Conservation (phyloP, 129 eudicot genomes). For the Sambucus nigra region DNA sequence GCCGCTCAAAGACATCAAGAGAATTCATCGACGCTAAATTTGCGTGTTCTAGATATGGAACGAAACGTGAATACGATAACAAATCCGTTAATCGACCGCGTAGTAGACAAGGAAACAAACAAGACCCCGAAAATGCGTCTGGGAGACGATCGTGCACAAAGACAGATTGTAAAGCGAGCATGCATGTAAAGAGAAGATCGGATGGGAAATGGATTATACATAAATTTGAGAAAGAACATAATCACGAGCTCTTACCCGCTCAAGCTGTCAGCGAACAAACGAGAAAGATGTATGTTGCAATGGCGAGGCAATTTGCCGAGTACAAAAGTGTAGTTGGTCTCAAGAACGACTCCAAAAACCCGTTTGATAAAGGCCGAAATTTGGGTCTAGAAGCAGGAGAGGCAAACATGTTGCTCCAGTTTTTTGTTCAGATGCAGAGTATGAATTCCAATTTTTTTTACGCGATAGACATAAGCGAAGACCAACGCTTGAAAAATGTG, state of each 20-base stretch:
- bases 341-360: conserved; percentile 46
- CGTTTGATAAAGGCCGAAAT: conserved; percentile 55
- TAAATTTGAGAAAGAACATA: conserved; percentile 79
- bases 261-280: conserved; percentile 98
- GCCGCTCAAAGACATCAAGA: conserved; percentile 78
- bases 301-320: conserved; percentile 94
- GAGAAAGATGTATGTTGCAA: conserved; percentile 85
- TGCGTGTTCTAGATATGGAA: conserved; percentile 95
- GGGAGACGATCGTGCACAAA: conserved; percentile 78
- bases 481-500: conserved; percentile 61
- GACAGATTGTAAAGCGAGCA: conserved; percentile 93
- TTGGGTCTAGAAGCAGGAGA: conserved; percentile 62
- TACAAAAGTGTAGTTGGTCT: conserved; percentile 78
- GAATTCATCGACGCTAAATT: conserved; percentile 94
- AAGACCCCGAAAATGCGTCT: conserved; percentile 71
- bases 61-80: conserved; percentile 77
- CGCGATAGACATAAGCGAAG: conserved; percentile 76
- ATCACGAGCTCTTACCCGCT: conserved; percentile 91
- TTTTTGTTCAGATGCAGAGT: conserved; percentile 67
- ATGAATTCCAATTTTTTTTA: conserved; percentile 83
- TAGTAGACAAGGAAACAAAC: conserved; percentile 59
- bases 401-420: conserved; percentile 39
- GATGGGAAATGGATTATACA: conserved; percentile 96
- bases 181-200: conserved; percentile 87
- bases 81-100: conserved; percentile 67